Percentiles rank a stretch among this genome's conserved stretches.
Conservation (phyloP, 2,329 filamentous ascomycete genomes). For the Cadophora luteo-olivacea region DNA sequence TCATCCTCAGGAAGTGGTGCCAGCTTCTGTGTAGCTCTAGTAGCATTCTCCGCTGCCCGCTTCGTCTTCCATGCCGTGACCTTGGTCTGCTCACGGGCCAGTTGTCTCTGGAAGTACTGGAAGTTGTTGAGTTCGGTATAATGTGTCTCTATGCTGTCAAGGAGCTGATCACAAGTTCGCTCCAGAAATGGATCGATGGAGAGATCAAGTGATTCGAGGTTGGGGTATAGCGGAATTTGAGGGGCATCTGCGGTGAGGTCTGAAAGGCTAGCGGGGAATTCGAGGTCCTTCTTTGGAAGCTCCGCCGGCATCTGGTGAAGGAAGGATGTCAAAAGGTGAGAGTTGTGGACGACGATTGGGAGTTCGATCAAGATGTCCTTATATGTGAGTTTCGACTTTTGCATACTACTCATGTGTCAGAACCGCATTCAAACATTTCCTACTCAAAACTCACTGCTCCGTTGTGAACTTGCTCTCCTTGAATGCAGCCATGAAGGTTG, state of each 20-base stretch:
- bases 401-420: slow-evolving; percentile 65
- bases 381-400: slow-evolving; percentile 93
- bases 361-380: slow-evolving; percentile 93
- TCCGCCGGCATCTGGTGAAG: slow-evolving; percentile 86
- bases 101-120: slow-evolving; percentile 93
- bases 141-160: slow-evolving; percentile 97
- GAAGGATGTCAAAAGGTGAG: slow-evolving; percentile 93
- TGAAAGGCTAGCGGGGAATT: slow-evolving; percentile 79
- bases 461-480: slow-evolving; percentile 98
- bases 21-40: slow-evolving; percentile 86
- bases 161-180: slow-evolving; percentile 95
- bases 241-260: slow-evolving; percentile 73
- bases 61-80: slow-evolving; percentile 96
- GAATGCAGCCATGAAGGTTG: slow-evolving; percentile 85
- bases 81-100: slow-evolving; percentile 94
- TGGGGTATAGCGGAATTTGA: slow-evolving; percentile 77
- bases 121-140: slow-evolving; percentile 99
- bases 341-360: slow-evolving; percentile 92
- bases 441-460: slow-evolving; percentile 73
- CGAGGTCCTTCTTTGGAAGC: slow-evolving; percentile 69
- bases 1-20: slow-evolving; percentile 90
- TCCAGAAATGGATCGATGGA: slow-evolving; percentile 97
- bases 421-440: neutral
- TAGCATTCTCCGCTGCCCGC: slow-evolving; percentile 94
- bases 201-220: slow-evolving; percentile 84